Conservation (phyloP, 257 asterid genomes). For the Solanum paucissectum region DNA sequence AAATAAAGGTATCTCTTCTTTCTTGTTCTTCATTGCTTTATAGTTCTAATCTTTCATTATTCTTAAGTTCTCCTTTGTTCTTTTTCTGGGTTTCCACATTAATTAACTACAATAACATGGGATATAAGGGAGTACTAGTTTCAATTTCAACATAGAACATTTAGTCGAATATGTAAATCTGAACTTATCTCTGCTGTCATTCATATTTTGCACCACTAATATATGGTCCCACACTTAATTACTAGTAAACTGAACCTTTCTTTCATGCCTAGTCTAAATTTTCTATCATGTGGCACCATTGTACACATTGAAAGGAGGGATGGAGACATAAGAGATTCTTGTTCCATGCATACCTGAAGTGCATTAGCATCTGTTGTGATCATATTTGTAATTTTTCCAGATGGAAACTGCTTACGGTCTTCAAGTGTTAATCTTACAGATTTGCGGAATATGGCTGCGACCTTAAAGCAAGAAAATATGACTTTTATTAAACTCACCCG, state of each 20-base stretch:
- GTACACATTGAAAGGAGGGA: background rate
- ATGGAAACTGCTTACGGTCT: slow-evolving; percentile 56
- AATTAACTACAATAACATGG: background rate
- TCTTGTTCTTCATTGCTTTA: too few relatives aligned
- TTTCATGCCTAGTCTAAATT: background rate
- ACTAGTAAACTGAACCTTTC: background rate
- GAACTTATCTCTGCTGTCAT: background rate
- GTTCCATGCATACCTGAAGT: slow-evolving; percentile 55
- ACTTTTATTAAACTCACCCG: background rate
- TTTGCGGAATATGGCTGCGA: slow-evolving; percentile 74
- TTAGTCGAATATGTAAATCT: background rate
- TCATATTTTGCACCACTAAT: background rate
- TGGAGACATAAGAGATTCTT: background rate
- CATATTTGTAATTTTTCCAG: slow-evolving; percentile 80
- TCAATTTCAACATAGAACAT: background rate
- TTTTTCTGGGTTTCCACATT: too few relatives aligned
- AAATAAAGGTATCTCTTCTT: too few relatives aligned
- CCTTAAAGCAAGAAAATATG: slow-evolving; percentile 17
- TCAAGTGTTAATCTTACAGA: slow-evolving; percentile 79
- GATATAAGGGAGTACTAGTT: background rate
- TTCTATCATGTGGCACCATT: background rate
- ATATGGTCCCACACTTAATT: background rate
- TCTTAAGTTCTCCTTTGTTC: too few relatives aligned
- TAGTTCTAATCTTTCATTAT: too few relatives aligned
- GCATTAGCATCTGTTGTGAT: slow-evolving; percentile 85